Percentiles rank a stretch among this genome's conserved stretches.
Evolutionary conservation across 768 basidiomycete species (phyloP).

Genomic region (Amanita jacksonii): DNA sequence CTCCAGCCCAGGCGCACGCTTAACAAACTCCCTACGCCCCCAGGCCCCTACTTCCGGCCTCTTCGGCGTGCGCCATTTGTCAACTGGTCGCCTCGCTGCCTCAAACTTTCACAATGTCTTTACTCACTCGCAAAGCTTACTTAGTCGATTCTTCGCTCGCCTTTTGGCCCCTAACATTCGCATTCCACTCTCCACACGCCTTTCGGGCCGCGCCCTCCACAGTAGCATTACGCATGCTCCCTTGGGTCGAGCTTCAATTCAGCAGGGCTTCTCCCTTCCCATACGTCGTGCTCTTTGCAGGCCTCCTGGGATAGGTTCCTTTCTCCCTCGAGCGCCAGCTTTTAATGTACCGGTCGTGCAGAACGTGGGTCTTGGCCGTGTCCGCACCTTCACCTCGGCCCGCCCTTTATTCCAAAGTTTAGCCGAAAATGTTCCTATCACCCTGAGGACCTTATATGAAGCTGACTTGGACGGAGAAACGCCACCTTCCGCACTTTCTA

Average conservation of each 20-base stretch:
- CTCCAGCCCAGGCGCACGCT: not conserved
- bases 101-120: slow-evolving; percentile 33
- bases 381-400: slow-evolving; percentile 64
- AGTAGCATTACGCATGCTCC: slow-evolving; percentile 23
- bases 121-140: slow-evolving; percentile 41
- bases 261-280: slow-evolving; percentile 49
- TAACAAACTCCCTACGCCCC: not conserved
- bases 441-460: slow-evolving; percentile 63
- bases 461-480: slow-evolving; percentile 57
- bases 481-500: not conserved
- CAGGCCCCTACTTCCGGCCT: not conserved
- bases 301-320: slow-evolving; percentile 32
- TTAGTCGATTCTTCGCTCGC: slow-evolving; percentile 46
- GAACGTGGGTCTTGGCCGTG: slow-evolving; percentile 72
- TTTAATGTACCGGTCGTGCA: slow-evolving; percentile 36
- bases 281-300: slow-evolving; percentile 41
- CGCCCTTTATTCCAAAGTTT: slow-evolving; percentile 75
- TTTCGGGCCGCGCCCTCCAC: slow-evolving; percentile 19
- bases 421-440: slow-evolving; percentile 72
- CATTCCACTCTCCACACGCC: slow-evolving; percentile 18
- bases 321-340: slow-evolving; percentile 47
- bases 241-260: slow-evolving; percentile 21
- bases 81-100: not conserved
- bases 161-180: slow-evolving; percentile 47
- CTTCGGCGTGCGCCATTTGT: not conserved